Conservation (phyloP, 176 grass and related monocot genomes). For the Saccharum officinarum region DNA sequence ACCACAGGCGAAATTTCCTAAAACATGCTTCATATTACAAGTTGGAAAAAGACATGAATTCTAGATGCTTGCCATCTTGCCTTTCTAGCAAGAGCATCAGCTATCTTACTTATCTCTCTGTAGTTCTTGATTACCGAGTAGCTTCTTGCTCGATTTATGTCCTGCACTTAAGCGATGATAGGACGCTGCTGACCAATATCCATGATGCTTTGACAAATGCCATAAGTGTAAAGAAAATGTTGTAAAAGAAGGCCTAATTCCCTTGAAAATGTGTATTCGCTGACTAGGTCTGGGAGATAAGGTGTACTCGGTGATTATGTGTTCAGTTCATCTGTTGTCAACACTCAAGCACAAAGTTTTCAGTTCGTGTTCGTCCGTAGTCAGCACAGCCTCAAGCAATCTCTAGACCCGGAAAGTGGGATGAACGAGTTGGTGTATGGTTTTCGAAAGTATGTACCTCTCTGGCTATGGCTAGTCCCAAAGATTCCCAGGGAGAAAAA, state of each 20-base stretch:
- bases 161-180: not conserved
- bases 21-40: too few species aligned
- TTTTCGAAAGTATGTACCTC: not conserved
- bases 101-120: not conserved
- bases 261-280: not conserved
- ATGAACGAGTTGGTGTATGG: not conserved
- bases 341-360: not conserved
- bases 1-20: too few species aligned
- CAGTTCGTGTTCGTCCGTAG: not conserved
- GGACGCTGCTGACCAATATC: not conserved
- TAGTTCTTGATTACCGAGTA: too few species aligned
- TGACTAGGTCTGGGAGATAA: too few species aligned
- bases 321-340: not conserved
- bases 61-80: not conserved
- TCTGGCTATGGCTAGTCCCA: not conserved
- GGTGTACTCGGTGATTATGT: too few species aligned
- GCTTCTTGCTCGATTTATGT: not conserved
- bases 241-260: not conserved
- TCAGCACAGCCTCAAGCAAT: not conserved
- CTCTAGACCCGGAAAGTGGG: not conserved
- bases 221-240: not conserved
- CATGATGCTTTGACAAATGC: not conserved
- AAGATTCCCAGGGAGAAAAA: not conserved
- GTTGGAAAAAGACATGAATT: not conserved
- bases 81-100: not conserved